phyloP scores from a whole-genome alignment of 2,329 filamentous ascomycete species.

The Cladobotryum mycophilum region DNA sequence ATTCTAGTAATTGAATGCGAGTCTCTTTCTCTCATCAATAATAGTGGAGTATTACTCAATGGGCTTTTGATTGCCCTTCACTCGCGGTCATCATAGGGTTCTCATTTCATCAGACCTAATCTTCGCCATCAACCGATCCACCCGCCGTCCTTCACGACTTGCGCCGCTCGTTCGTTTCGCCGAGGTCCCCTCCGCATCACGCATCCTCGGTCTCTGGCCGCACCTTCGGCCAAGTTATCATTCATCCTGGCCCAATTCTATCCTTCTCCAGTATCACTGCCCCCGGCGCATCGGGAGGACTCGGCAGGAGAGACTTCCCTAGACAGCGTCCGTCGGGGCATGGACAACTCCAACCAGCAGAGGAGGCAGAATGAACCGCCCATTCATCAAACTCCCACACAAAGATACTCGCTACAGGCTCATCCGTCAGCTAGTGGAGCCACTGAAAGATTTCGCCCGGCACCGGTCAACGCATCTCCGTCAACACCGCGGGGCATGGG shows the following conservation, averaged over 20 bases:
- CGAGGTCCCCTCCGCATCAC: background rate
- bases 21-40: too few species aligned
- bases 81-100: too few species aligned
- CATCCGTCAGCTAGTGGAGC: slow-evolving; percentile 31
- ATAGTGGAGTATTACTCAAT: too few species aligned
- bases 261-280: slow-evolving; percentile 1
- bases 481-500: slow-evolving; percentile 45
- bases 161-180: slow-evolving; percentile 5
- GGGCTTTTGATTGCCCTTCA: too few species aligned
- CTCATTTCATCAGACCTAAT: too few species aligned
- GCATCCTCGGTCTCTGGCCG: background rate
- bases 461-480: slow-evolving; percentile 44
- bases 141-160: background rate
- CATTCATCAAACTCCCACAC: slow-evolving; percentile 53
- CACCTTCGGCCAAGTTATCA: background rate
- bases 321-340: slow-evolving; percentile 10
- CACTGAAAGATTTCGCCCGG: slow-evolving; percentile 42
- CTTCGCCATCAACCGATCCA: background rate
- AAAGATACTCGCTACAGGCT: slow-evolving; percentile 47
- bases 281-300: slow-evolving; percentile 6
- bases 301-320: slow-evolving; percentile 2
- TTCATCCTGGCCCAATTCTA: background rate
- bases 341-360: slow-evolving; percentile 11
- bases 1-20: background rate
- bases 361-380: slow-evolving; percentile 28